Conservation (phyloP, 164 flowering plant genomes). For the Akebia trifoliata region DNA sequence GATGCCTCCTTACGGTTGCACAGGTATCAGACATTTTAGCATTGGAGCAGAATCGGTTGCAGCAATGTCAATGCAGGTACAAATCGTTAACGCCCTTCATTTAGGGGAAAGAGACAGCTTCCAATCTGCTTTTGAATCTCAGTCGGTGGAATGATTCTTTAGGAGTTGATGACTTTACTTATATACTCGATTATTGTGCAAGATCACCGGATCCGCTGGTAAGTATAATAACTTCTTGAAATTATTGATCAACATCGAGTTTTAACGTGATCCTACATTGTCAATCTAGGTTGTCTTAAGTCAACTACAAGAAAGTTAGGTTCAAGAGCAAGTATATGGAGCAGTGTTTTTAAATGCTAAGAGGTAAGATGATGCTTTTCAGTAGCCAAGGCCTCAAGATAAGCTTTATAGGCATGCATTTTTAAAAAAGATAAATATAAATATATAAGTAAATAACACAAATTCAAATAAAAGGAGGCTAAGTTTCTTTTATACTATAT, state of each 20-base stretch:
- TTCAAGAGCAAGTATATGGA: too few species aligned
- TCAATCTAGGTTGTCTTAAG: background rate
- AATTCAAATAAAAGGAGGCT: too few species aligned
- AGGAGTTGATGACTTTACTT: slow-evolving; percentile 41
- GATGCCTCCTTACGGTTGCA: slow-evolving; percentile 16
- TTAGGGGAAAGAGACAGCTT: slow-evolving; percentile 61
- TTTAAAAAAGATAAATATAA: too few species aligned
- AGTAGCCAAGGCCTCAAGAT: too few species aligned
- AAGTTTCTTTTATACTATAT: too few species aligned
- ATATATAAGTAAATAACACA: too few species aligned
- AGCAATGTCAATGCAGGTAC: slow-evolving; percentile 29
- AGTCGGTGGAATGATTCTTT: slow-evolving; percentile 17
- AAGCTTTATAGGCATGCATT: too few species aligned
- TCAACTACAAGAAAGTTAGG: too few species aligned
- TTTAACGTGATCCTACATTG: background rate
- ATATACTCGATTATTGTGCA: slow-evolving; percentile 63
- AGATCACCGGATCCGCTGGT: slow-evolving; percentile 72
- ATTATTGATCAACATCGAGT: background rate
- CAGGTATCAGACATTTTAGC: slow-evolving; percentile 20
- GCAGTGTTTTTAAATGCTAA: too few species aligned
- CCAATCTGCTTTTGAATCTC: slow-evolving; percentile 42
- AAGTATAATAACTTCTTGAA: slow-evolving; percentile 16
- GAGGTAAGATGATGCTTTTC: too few species aligned
- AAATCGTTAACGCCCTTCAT: slow-evolving; percentile 67
- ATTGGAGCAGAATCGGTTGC: slow-evolving; percentile 19